These are phyloP conservation scores for Sarocladium kiliense DNA, from an alignment of 2,329 filamentous ascomycete species.

Conservation along the genomic window DNA sequence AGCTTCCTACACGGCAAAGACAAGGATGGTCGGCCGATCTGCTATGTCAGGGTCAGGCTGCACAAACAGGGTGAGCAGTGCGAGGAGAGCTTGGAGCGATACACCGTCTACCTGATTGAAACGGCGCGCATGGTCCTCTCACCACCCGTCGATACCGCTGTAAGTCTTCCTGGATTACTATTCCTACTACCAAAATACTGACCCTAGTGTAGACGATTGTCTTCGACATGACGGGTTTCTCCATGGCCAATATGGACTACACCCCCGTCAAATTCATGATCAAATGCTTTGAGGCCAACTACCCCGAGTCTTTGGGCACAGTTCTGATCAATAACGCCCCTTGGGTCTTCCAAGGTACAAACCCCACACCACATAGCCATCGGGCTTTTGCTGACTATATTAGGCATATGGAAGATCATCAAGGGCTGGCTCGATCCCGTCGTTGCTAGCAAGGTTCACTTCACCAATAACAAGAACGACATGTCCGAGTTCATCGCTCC, in stretches of 20 bases:
- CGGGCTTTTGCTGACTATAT: neutral
- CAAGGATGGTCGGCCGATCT: slow-evolving; percentile 79
- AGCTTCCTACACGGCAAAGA: slow-evolving; percentile 87
- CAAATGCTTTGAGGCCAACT: slow-evolving; percentile 98
- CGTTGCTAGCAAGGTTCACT: slow-evolving; percentile 89
- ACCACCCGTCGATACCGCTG: slow-evolving; percentile 83
- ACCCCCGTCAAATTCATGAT: slow-evolving; percentile 98
- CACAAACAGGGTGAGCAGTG: slow-evolving; percentile 80
- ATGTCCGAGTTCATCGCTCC: slow-evolving; percentile 70
- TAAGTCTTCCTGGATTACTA: slow-evolving; percentile 43
- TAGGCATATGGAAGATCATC: slow-evolving; percentile 94
- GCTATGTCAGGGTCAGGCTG: slow-evolving; percentile 74
- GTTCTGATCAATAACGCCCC: slow-evolving; percentile 94
- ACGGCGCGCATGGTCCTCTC: slow-evolving; percentile 79
- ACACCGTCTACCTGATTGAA: slow-evolving; percentile 92
- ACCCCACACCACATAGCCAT: neutral
- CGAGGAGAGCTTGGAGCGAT: slow-evolving; percentile 76
- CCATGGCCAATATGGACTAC: slow-evolving; percentile 97
- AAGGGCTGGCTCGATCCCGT: slow-evolving; percentile 95
- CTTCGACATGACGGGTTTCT: slow-evolving; percentile 95
- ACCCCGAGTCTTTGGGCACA: slow-evolving; percentile 84
- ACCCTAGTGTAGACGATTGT: slow-evolving; percentile 93
- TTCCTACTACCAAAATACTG: neutral
- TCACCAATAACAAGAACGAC: slow-evolving; percentile 77
- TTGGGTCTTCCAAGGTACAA: slow-evolving; percentile 87